These are phyloP conservation scores for Polysphondylium violaceum DNA, from an alignment of 78 protist species.

Conservation along the genomic window DNA sequence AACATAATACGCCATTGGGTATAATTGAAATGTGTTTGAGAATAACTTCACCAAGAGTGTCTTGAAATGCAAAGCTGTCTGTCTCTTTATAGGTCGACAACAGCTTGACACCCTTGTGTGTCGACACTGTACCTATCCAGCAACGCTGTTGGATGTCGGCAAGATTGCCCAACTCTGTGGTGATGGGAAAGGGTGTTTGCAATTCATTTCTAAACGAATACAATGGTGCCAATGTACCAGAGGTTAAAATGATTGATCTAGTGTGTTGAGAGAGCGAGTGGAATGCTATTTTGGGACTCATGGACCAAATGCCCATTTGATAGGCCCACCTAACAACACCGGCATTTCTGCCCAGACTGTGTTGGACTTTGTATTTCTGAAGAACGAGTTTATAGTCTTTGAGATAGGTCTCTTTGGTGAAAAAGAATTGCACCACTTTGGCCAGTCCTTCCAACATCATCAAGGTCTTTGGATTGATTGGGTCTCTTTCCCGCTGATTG, in stretches of 20 bases:
- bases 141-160: slow-evolving; percentile 79
- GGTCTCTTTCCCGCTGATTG: not conserved
- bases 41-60: slow-evolving; percentile 89
- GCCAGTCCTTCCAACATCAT: not conserved
- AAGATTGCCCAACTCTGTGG: slow-evolving; percentile 68
- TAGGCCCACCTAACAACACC: not conserved
- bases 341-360: not conserved
- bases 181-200: slow-evolving; percentile 9
- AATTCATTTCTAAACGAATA: slow-evolving; percentile 86
- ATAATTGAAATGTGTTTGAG: slow-evolving; percentile 83
- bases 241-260: slow-evolving; percentile 90
- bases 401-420: not conserved
- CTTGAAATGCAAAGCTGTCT: slow-evolving; percentile 34
- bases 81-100: slow-evolving; percentile 77
- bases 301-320: slow-evolving; percentile 44
- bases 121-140: slow-evolving; percentile 70
- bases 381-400: slow-evolving; percentile 12
- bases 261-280: not conserved
- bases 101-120: slow-evolving; percentile 40
- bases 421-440: not conserved
- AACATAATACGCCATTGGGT: slow-evolving; percentile 98
- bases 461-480: not conserved
- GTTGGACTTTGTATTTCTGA: slow-evolving; percentile 12
- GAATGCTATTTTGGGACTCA: slow-evolving; percentile 61
- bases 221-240: slow-evolving; percentile 98